Evolutionary conservation across 2,329 filamentous ascomycete genomes (phyloP).

Genomic region (Chaetomiaceae sp.): DNA sequence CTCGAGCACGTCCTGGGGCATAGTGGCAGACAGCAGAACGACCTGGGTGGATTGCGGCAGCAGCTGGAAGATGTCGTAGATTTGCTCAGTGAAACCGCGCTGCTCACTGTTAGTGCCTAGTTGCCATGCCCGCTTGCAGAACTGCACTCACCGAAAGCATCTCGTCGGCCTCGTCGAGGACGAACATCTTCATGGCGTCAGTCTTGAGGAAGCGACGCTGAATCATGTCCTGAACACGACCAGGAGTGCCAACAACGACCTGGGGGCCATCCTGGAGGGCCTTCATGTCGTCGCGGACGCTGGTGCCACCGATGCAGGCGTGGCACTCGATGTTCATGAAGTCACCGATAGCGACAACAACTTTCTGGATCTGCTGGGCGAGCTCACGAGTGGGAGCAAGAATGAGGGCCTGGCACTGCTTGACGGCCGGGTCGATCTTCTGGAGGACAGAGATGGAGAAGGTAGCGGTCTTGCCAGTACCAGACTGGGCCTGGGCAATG

Average conservation of each 20-base stretch:
- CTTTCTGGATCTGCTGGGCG: conserved; percentile 99
- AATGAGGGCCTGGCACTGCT: conserved; percentile 97
- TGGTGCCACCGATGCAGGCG: conserved; percentile 98
- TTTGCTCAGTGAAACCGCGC: conserved; percentile 99
- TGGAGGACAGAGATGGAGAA: conserved; percentile 99
- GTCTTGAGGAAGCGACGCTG: conserved; percentile 96
- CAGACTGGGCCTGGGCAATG: conserved; percentile 98
- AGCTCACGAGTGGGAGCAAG: conserved; percentile 97
- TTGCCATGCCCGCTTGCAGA: background rate
- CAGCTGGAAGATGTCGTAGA: conserved; percentile 99
- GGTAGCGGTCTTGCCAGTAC: conserved; percentile 99
- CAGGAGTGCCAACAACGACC: conserved; percentile 95
- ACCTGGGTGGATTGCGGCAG: conserved; percentile 98
- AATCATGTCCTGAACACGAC: conserved; percentile 99
- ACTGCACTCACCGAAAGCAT: conserved; percentile 75
- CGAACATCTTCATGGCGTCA: conserved; percentile 99
- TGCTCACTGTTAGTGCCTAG: conserved; percentile 40
- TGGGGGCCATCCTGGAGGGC: conserved; percentile 93
- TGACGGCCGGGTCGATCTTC: conserved; percentile 93
- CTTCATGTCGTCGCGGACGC: conserved; percentile 98
- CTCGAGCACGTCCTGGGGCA: conserved; percentile 98
- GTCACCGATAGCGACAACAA: conserved; percentile 96
- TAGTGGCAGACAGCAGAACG: conserved; percentile 94
- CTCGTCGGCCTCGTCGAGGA: conserved; percentile 98
- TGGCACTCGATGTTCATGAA: conserved; percentile 99